Conservation (phyloP, 768 basidiomycete species). For the Kwoniella dejecticola region DNA sequence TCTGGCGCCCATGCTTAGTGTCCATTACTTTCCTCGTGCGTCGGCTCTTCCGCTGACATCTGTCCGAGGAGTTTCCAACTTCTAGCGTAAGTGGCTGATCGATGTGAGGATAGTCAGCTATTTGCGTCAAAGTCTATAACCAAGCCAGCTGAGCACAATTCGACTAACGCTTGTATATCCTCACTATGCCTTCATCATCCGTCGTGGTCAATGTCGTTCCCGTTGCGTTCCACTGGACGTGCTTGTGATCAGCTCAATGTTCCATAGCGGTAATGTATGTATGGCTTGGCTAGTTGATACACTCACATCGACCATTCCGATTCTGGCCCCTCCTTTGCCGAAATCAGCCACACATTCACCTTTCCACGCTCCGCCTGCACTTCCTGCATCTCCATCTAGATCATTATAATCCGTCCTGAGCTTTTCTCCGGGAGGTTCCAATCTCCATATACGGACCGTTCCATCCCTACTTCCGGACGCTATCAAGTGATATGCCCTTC, state of each 20-base stretch:
- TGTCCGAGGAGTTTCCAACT: conserved; percentile 52
- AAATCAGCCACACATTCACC: conserved; percentile 76
- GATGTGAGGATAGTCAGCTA: no score
- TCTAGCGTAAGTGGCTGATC: conserved; percentile 51
- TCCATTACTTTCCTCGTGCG: conserved; percentile 20
- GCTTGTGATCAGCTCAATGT: background rate
- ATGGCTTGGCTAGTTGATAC: conserved; percentile 59
- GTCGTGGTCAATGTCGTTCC: conserved; percentile 66
- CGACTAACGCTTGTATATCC: conserved; percentile 68
- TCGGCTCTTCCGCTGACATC: conserved; percentile 53
- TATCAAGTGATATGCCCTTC: conserved; percentile 88
- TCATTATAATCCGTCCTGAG: conserved; percentile 18
- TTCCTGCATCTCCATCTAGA: conserved; percentile 38
- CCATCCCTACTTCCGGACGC: conserved; percentile 89
- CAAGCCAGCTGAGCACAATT: no score
- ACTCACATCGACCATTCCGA: conserved; percentile 93
- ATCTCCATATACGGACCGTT: conserved; percentile 83
- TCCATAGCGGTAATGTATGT: background rate
- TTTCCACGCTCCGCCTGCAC: conserved; percentile 65
- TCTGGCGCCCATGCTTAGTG: no score
- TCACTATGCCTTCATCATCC: conserved; percentile 60
- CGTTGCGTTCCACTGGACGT: conserved; percentile 52
- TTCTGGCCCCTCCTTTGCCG: conserved; percentile 61
- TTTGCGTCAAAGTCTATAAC: no score
- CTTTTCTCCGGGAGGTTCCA: conserved; percentile 61